Evolutionary conservation across 2,329 filamentous ascomycete species (phyloP), one percentile per base, ranked within the genome.

Genomic region (Fusarium illudens): DNA sequence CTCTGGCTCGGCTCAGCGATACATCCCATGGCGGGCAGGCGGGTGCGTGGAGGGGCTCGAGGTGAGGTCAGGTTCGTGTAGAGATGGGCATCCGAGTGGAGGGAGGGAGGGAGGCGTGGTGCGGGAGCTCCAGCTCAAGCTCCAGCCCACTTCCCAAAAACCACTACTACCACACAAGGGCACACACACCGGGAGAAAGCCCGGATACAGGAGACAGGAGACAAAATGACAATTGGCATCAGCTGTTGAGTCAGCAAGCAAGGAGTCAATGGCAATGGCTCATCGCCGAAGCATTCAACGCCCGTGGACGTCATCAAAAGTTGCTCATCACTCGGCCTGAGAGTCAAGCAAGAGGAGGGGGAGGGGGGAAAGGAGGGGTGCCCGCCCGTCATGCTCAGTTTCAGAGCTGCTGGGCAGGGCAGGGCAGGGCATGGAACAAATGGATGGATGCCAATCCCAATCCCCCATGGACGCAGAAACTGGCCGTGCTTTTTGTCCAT

Each of bases 111-210:
- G 46, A 25, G 48, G n/a, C 29, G 27, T 50, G 39, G 39, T 44
- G 27, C 33, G 27, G 53, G 60, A 49, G 65, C 67, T 67, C 59
- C 53, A 69, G 66, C 66, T 69, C 63, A 66, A 69, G 66, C 66
- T 70, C 39, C 63, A 69, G 66, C 66, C 66, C 66, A 69, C 66
- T 44, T 67, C 46, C 54, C 58, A 70, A 36, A 42, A 30, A 32
- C 64, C 39, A 36, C 53, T 36, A 32, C 64, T 36, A 36, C 53
- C 42, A 63, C 29, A 53, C 57, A 22, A 62, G 52, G 37, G 58
- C 62, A 49, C 22, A 34, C 29, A 59, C 42, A 17, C 13, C 33
- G 25, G 22, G 39, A 17, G 30, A 36, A 10, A 51, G 29, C 29
- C 19, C 29, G 29, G 49, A 17, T 22, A 51, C n/a, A n/a, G n/a